Evolutionary conservation across 176 grass and related monocot species (phyloP).

Genomic region (Lolium rigidum): DNA sequence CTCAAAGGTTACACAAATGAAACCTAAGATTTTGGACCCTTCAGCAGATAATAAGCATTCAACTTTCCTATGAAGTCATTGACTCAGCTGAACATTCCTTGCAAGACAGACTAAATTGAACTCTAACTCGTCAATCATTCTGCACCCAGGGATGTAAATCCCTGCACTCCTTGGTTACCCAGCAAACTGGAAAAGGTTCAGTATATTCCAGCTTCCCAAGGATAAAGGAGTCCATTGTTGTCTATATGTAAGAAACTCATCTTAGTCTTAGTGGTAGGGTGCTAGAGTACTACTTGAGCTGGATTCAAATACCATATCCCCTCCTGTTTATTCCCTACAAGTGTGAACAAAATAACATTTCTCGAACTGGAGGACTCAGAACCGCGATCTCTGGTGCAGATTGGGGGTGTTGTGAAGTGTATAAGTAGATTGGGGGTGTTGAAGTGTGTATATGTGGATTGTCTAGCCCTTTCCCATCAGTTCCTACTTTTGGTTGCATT

Average conservation of each 20-base stretch:
- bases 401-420: too few species aligned
- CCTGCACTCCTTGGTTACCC: not conserved
- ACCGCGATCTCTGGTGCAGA: not conserved
- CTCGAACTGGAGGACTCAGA: not conserved
- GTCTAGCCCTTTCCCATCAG: too few species aligned
- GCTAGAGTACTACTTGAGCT: slow-evolving; percentile 7
- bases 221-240: not conserved
- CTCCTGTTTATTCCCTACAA: not conserved
- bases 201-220: not conserved
- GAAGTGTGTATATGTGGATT: too few species aligned
- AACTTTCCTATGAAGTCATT: not conserved
- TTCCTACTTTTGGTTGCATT: too few species aligned
- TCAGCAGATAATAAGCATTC: not conserved
- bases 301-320: not conserved
- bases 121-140: not conserved
- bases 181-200: not conserved
- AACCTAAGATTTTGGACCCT: not conserved
- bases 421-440: too few species aligned
- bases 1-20: not conserved
- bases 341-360: not conserved
- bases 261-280: not conserved
- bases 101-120: not conserved
- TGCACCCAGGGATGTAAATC: not conserved
- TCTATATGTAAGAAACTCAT: not conserved
- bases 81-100: not conserved